Evolutionary conservation across 2,329 filamentous ascomycete genomes (phyloP).

Genomic region (Diaporthe ampelina): DNA sequence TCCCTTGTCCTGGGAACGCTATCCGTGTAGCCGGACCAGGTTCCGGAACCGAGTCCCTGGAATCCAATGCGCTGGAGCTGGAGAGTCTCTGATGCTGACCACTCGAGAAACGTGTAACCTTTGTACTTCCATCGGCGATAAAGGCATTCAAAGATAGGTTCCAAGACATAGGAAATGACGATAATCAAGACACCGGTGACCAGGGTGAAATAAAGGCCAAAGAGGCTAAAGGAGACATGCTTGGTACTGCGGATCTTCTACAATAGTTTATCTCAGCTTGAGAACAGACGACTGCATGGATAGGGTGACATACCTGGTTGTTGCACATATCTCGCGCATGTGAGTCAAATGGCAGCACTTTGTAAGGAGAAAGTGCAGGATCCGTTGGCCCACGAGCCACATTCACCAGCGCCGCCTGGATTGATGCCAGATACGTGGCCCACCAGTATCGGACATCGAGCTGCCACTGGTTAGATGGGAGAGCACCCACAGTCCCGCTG

Average conservation of each 20-base stretch:
- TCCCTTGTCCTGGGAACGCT: background rate
- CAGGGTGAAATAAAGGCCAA: conserved; percentile 15
- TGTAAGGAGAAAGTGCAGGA: background rate
- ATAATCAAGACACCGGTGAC: background rate
- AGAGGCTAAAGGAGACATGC: conserved; percentile 4
- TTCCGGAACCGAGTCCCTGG: background rate
- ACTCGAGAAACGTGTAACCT: background rate
- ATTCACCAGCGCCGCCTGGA: conserved; percentile 17
- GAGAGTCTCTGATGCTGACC: background rate
- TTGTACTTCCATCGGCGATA: background rate
- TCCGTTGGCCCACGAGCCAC: background rate
- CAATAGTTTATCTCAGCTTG: background rate
- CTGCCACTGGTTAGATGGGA: conserved; percentile 43
- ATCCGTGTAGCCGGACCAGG: conserved; percentile 7
- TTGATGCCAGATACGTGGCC: conserved; percentile 22
- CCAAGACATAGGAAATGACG: background rate
- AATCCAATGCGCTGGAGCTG: conserved; percentile 16
- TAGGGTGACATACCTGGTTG: background rate
- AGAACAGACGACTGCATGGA: background rate
- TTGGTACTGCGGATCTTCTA: conserved; percentile 1
- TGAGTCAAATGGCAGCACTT: background rate
- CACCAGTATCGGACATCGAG: conserved; percentile 42
- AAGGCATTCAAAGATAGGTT: conserved; percentile 6
- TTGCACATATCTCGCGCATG: background rate
- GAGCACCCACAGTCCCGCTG: background rate